Percentiles rank a stretch among this genome's conserved stretches.
Conservation (phyloP, 2,329 filamentous ascomycete species). For the Penicillium sp. region DNA sequence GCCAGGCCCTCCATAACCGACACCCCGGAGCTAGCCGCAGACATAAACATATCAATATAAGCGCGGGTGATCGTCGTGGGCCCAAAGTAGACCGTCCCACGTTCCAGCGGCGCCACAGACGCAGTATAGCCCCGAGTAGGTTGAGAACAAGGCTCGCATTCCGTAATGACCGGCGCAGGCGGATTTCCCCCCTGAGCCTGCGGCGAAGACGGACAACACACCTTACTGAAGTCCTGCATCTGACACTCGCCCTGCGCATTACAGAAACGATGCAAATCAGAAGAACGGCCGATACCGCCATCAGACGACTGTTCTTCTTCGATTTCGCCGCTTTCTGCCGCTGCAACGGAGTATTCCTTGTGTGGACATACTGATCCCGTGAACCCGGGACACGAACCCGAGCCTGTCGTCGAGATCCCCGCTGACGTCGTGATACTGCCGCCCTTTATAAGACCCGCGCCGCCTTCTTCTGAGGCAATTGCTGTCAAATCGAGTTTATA, state of each 20-base stretch:
- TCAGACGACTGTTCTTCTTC: slow-evolving; percentile 3
- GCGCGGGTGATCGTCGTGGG: slow-evolving; percentile 55
- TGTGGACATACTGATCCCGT: slow-evolving; percentile 37
- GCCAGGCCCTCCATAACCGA: slow-evolving; percentile 70
- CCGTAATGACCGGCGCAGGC: background rate
- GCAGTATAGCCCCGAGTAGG: background rate
- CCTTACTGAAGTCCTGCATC: slow-evolving; percentile 18
- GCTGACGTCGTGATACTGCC: slow-evolving; percentile 20
- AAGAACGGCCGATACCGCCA: background rate
- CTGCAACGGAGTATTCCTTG: background rate
- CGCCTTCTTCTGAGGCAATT: slow-evolving; percentile 41
- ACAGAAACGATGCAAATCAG: slow-evolving; percentile 18
- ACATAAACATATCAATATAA: slow-evolving; percentile 64
- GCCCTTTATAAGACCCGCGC: slow-evolving; percentile 30
- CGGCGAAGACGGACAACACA: slow-evolving; percentile 13
- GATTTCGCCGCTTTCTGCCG: background rate
- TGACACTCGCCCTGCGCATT: slow-evolving; percentile 26
- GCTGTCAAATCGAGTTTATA: slow-evolving; percentile 60
- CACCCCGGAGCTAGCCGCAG: slow-evolving; percentile 55
- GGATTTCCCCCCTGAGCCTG: background rate
- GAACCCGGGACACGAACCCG: slow-evolving; percentile 22
- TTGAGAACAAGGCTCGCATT: slow-evolving; percentile 8
- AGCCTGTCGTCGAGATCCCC: slow-evolving; percentile 22
- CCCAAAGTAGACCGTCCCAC: slow-evolving; percentile 30
- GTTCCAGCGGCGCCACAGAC: slow-evolving; percentile 7